Conservation (phyloP, 2,329 filamentous ascomycete genomes). For the Penicillium sp. region DNA sequence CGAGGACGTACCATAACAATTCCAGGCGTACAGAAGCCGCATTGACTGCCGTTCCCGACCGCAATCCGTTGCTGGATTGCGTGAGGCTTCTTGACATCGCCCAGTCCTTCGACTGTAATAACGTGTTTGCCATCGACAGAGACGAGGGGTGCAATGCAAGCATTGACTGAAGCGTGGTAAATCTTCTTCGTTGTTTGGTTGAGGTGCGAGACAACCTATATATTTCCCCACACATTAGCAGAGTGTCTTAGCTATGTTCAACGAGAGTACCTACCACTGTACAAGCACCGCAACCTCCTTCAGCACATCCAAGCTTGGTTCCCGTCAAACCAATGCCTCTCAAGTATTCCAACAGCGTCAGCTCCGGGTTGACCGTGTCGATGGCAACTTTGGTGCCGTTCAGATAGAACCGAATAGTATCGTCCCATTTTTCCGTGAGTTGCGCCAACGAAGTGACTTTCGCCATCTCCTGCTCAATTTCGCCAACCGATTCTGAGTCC, state of each 20-base stretch:
- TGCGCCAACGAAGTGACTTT: constrained; percentile 56
- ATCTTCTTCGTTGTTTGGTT: constrained; percentile 91
- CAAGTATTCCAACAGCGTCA: constrained; percentile 90
- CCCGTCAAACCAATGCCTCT: constrained; percentile 91
- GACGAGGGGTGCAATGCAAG: constrained; percentile 87
- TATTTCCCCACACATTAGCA: neutral
- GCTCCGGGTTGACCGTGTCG: constrained; percentile 85
- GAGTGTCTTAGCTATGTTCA: neutral
- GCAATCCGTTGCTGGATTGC: constrained; percentile 89
- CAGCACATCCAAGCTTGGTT: constrained; percentile 93
- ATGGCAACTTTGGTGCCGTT: constrained; percentile 89
- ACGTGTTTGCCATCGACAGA: constrained; percentile 98
- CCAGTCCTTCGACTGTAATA: constrained; percentile 96
- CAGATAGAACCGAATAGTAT: constrained; percentile 88
- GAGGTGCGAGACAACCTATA: constrained; percentile 78
- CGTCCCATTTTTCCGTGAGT: constrained; percentile 77
- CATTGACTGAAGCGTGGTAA: constrained; percentile 96
- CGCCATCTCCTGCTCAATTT: constrained; percentile 50
- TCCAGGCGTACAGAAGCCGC: constrained; percentile 92
- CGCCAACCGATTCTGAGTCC: constrained; percentile 45
- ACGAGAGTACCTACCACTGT: constrained; percentile 66
- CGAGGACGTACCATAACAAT: constrained; percentile 78
- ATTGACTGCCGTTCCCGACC: constrained; percentile 89
- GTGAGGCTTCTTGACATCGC: constrained; percentile 82
- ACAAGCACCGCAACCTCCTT: constrained; percentile 95